Conservation (phyloP, 352 stramenopile genomes). For the Elongisporangium anandrum region DNA sequence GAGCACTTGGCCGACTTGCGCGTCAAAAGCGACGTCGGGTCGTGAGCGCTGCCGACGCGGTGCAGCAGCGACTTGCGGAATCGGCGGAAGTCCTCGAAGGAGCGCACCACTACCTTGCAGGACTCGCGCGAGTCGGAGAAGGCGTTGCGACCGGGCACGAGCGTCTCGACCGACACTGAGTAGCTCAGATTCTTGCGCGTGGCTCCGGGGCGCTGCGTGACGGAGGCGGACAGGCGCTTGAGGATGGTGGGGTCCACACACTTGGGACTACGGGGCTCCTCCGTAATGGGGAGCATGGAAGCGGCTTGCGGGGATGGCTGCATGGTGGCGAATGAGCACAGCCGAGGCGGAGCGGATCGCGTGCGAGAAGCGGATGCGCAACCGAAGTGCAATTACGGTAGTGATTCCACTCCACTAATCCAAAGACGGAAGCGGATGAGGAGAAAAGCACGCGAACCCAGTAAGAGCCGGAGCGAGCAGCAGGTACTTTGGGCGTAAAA, state of each 20-base stretch:
- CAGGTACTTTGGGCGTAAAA: neutral
- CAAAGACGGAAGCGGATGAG: neutral
- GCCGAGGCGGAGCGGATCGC: neutral
- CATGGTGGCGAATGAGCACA: neutral
- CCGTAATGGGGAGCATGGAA: constrained; percentile 11
- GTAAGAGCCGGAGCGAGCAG: neutral
- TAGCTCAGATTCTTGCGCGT: constrained; percentile 69
- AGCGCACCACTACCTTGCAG: constrained; percentile 63
- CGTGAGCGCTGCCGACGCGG: constrained; percentile 46
- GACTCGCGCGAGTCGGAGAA: constrained; percentile 65
- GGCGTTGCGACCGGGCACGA: constrained; percentile 47
- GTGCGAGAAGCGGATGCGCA: neutral
- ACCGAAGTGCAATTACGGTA: neutral
- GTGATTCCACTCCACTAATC: neutral
- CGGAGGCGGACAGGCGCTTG: constrained; percentile 71
- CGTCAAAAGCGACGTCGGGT: constrained; percentile 27
- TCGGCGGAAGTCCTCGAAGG: constrained; percentile 72
- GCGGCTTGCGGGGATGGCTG: neutral
- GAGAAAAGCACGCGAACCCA: neutral
- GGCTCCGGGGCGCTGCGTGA: constrained; percentile 60
- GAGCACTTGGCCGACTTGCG: constrained; percentile 42
- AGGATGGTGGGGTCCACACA: constrained; percentile 75
- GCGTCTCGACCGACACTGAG: constrained; percentile 72
- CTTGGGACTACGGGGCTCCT: constrained; percentile 17
- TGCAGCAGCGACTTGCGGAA: constrained; percentile 72